These are phyloP conservation scores for Chara braunii DNA, from an alignment of 139 green algal species.

Conservation along the genomic window DNA sequence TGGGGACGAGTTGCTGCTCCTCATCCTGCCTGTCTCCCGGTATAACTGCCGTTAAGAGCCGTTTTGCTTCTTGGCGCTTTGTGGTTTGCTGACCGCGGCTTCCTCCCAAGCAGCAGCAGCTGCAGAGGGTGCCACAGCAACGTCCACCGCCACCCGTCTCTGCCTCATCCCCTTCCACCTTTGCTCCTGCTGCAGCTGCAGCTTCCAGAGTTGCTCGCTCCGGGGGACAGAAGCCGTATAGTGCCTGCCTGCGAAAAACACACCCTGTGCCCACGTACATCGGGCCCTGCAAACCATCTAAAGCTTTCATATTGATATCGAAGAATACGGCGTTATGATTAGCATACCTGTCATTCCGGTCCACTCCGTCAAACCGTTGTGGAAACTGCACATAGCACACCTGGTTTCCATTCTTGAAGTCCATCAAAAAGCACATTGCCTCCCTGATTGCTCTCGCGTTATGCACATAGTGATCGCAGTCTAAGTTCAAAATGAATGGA, in stretches of 20 bases:
- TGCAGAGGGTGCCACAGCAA: too few species aligned
- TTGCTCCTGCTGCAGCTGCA: too few species aligned
- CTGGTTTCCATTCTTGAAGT: constrained; percentile 28
- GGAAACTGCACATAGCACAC: constrained; percentile 42
- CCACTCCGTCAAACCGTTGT: constrained; percentile 40
- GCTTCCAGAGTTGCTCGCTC: background rate
- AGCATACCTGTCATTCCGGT: constrained; percentile 37
- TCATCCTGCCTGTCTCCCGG: too few species aligned
- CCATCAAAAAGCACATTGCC: constrained; percentile 44
- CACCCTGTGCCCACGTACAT: constrained; percentile 30
- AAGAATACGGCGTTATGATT: constrained; percentile 46
- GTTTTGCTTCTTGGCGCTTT: too few species aligned
- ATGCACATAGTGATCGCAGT: constrained; percentile 42
- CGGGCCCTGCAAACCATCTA: constrained; percentile 26
- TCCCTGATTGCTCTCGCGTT: constrained; percentile 37
- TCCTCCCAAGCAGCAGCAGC: too few species aligned
- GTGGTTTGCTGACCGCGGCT: too few species aligned
- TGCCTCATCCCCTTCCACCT: too few species aligned
- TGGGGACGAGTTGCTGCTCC: too few species aligned
- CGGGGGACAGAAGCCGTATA: constrained; percentile 21
- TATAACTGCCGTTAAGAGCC: too few species aligned
- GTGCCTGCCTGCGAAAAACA: constrained; percentile 24
- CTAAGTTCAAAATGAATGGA: constrained; percentile 40
- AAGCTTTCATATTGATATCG: constrained; percentile 21
- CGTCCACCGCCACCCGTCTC: too few species aligned